Conservation (phyloP, 2,329 filamentous ascomycete species). For the Paraconiothyrium brasiliense region DNA sequence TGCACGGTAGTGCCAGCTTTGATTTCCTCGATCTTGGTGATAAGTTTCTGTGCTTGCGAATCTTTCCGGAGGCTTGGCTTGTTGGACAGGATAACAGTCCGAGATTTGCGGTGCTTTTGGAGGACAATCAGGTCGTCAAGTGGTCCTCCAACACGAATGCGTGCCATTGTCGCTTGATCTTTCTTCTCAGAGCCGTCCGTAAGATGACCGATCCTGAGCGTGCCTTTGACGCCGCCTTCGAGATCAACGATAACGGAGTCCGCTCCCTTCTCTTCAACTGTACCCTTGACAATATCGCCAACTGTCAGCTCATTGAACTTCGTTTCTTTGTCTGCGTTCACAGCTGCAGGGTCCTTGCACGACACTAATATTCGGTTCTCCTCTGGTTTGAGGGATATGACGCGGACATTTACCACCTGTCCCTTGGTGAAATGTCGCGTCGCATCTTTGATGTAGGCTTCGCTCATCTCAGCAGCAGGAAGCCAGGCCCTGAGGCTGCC, state of each 20-base stretch:
- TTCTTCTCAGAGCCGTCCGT: constrained; percentile 86
- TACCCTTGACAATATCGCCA: constrained; percentile 79
- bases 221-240: constrained; percentile 77
- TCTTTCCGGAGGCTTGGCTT: constrained; percentile 85
- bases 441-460: constrained; percentile 91
- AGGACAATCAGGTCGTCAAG: constrained; percentile 84
- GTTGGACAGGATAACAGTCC: constrained; percentile 78
- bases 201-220: constrained; percentile 79
- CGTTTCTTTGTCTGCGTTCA: constrained; percentile 77
- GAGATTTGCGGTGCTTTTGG: constrained; percentile 82
- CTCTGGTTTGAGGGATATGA: constrained; percentile 80
- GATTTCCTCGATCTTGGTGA: constrained; percentile 76
- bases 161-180: constrained; percentile 78
- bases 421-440: constrained; percentile 87
- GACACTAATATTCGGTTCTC: constrained; percentile 81
- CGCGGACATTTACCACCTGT: constrained; percentile 89
- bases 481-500: constrained; percentile 84
- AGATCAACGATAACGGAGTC: constrained; percentile 73
- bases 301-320: constrained; percentile 77
- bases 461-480: constrained; percentile 96
- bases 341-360: constrained; percentile 86
- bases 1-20: constrained; percentile 73
- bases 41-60: constrained; percentile 74
- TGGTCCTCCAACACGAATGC: constrained; percentile 83
- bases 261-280: constrained; percentile 61